These are phyloP conservation scores for Hymenotorrendiella dingleyae DNA, from an alignment of 2,329 filamentous ascomycete genomes.

Conservation along the genomic window DNA sequence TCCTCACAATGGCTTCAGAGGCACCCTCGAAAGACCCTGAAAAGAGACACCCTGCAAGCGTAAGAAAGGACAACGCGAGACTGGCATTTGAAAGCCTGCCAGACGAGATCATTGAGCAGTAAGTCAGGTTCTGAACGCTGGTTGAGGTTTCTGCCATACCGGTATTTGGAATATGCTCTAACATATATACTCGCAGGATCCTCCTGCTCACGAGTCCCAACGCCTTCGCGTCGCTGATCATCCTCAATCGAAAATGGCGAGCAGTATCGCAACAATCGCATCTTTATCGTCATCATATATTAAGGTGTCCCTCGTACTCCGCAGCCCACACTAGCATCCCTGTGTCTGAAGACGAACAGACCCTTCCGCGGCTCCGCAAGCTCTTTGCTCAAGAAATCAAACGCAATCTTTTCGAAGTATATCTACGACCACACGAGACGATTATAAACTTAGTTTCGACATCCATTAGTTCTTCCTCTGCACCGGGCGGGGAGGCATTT, in stretches of 20 bases:
- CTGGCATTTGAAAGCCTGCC: constrained; percentile 49
- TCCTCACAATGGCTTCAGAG: constrained; percentile 5
- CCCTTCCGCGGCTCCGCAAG: constrained; percentile 54
- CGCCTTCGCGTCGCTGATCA: constrained; percentile 59
- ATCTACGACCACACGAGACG: constrained; percentile 63
- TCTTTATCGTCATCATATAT: constrained; percentile 57
- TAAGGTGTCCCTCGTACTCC: constrained; percentile 53
- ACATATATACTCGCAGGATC: constrained; percentile 42
- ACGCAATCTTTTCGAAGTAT: constrained; percentile 71
- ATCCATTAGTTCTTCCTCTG: constrained; percentile 75
- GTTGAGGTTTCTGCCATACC: background rate
- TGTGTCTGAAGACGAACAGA: constrained; percentile 38
- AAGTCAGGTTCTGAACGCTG: constrained; percentile 29
- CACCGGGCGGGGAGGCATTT: constrained; percentile 77
- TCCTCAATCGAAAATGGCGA: constrained; percentile 62
- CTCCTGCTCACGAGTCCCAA: constrained; percentile 53
- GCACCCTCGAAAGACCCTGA: too few species aligned
- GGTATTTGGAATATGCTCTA: constrained; percentile 3
- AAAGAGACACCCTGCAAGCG: too few species aligned
- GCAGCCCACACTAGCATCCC: constrained; percentile 37
- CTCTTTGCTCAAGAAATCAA: constrained; percentile 67
- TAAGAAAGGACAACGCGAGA: too few species aligned
- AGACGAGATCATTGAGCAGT: constrained; percentile 67
- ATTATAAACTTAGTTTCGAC: constrained; percentile 76
- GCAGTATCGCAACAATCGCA: constrained; percentile 56